Base-by-base conservation (phyloP, 768 basidiomycete genomes). In the Tulasnella sp. region DNA sequence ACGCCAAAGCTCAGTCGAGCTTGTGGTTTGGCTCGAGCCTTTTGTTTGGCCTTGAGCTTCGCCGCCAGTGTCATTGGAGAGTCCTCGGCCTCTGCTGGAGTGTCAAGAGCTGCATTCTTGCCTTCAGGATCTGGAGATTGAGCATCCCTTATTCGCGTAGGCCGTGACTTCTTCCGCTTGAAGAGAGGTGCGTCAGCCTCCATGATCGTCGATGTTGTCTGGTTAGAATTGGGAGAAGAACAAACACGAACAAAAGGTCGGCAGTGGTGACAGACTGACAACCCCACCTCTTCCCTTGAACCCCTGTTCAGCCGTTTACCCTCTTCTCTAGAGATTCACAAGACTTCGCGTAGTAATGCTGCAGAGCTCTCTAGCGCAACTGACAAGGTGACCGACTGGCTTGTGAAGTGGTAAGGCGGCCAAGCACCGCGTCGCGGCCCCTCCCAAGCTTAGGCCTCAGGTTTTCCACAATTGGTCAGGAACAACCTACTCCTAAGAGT, bases 1-100 rank as follows among this genome's bases (percentile, higher is more conserved):
- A 86, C 93, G 8, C 94, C 94, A 86, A 96, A 96, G 84, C 94
- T 96, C 79, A 96, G 88, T 78, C 89, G 89, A 4, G 93, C 89
- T 84, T 92, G 92, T 54, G 90, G 88, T 74, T 91, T 91, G 24
- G 90, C 85, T 81, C 91, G 92, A 37, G 86, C 83, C 86, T 91
- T 94, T 50, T 87, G 87, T 84, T 93, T 93, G 82, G 89, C 92
- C 88, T 93, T 96, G 80, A 94, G 83, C 85, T 92, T 94, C n/a
- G 81, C 79, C 9, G 80, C 81, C 11, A 82, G 60, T 31, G 81
- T 48, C 78, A 82, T 82, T 20, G 82, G 82, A 7, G 82, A 83
- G n/a, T 82, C 81, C 41, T 80, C 80, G 14, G n/a, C 34, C 34
- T 60, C 79, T 20, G 64, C 72, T 7, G 46, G 44, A 42, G 74